Evolutionary conservation across 331 rosid species (phyloP).

Genomic region (Dryas integrifolia): DNA sequence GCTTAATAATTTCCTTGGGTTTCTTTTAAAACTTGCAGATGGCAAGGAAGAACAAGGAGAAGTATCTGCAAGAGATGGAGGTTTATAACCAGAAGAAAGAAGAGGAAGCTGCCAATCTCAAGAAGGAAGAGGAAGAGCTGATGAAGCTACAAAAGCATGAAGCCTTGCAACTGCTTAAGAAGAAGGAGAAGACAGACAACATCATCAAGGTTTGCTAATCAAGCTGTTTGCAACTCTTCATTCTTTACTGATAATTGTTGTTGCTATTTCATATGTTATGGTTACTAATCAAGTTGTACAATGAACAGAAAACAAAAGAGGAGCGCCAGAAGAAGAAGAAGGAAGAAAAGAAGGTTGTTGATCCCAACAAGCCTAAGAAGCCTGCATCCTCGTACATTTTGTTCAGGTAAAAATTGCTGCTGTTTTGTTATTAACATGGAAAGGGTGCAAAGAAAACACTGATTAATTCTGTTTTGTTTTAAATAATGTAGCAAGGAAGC

Average conservation of each 20-base stretch:
- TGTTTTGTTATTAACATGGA: neutral
- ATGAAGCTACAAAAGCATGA: constrained; percentile 85
- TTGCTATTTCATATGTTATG: no score
- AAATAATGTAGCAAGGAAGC: constrained; percentile 57
- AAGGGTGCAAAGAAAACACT: neutral
- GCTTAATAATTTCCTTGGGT: neutral
- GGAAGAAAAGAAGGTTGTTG: constrained; percentile 45
- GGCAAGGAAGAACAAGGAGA: constrained; percentile 82
- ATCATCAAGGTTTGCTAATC: constrained; percentile 54
- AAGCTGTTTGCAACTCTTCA: neutral
- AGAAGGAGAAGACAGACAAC: constrained; percentile 85
- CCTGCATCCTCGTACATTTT: constrained; percentile 75
- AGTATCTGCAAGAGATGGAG: constrained; percentile 67
- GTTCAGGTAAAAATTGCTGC: constrained; percentile 45
- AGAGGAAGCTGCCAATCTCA: constrained; percentile 55
- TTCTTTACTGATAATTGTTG: neutral
- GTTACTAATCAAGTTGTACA: neutral
- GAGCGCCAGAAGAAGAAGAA: constrained; percentile 60
- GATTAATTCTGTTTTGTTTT: neutral
- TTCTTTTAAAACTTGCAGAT: constrained; percentile 36
- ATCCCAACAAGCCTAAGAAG: constrained; percentile 87
- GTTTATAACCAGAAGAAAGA: constrained; percentile 69
- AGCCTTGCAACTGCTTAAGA: constrained; percentile 74
- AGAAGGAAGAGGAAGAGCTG: constrained; percentile 72
- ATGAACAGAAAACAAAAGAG: constrained; percentile 61